Evolutionary conservation across 192 early-diverging fungal genomes (phyloP).

Genomic region (Coemansia asiatica): DNA sequence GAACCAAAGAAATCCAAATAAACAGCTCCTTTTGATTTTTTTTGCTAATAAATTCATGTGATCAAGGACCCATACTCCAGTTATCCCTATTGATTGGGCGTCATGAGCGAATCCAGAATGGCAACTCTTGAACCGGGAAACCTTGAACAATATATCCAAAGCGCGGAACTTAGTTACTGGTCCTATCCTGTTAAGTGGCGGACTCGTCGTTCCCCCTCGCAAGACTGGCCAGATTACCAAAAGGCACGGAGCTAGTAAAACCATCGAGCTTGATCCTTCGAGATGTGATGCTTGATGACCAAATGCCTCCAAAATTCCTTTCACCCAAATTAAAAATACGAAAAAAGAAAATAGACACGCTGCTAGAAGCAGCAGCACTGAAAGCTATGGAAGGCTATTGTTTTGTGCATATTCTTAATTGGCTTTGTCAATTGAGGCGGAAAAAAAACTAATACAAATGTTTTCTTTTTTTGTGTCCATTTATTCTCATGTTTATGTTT

Average conservation of each 20-base stretch:
- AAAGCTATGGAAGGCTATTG: too few relatives aligned
- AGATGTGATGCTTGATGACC: slow-evolving; percentile 51
- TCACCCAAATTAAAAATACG: background rate
- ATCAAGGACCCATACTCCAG: background rate
- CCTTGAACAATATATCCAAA: slow-evolving; percentile 50
- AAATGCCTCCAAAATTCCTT: slow-evolving; percentile 18
- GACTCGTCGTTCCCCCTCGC: slow-evolving; percentile 51
- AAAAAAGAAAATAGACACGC: background rate
- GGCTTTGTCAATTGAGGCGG: too few relatives aligned
- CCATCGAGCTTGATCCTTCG: slow-evolving; percentile 51
- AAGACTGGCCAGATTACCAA: slow-evolving; percentile 42
- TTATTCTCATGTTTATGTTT: too few relatives aligned
- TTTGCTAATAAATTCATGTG: background rate
- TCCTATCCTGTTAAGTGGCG: slow-evolving; percentile 30
- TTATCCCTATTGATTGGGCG: background rate
- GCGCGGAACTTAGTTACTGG: slow-evolving; percentile 46
- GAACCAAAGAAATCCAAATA: background rate
- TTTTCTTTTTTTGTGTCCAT: too few relatives aligned
- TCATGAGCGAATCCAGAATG: background rate
- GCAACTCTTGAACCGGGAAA: background rate
- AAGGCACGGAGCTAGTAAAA: slow-evolving; percentile 52
- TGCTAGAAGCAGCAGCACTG: too few relatives aligned
- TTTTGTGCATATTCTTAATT: too few relatives aligned
- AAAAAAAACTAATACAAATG: too few relatives aligned
- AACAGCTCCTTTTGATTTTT: background rate